A percentile compares a stretch with the other conserved stretches of the same genome.
Conservation (phyloP, 1,139 yeast genomes). For the Zygotorulaspora mrakii region DNA sequence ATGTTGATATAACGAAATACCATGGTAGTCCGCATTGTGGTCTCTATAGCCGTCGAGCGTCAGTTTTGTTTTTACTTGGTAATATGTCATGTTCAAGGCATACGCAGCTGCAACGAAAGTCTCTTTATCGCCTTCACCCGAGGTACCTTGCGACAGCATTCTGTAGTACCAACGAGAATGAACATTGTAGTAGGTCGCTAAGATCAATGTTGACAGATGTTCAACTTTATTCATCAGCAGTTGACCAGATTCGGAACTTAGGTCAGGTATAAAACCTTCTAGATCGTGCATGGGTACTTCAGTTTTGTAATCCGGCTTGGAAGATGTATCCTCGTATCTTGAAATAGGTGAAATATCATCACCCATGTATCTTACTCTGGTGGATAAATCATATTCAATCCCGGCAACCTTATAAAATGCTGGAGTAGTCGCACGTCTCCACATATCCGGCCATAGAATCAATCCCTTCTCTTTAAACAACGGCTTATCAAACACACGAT, state of each 20-base stretch:
- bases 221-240: constrained; percentile 48
- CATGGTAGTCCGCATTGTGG: constrained; percentile 33
- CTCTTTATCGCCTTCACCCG: constrained; percentile 64
- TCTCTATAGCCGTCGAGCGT: constrained; percentile 50
- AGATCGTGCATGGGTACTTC: constrained; percentile 48
- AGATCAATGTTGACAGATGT: constrained; percentile 49
- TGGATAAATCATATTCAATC: constrained; percentile 34
- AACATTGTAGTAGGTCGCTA: constrained; percentile 54
- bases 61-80: constrained; percentile 49
- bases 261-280: constrained; percentile 55
- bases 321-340: constrained; percentile 18
- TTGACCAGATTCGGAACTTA: constrained; percentile 61
- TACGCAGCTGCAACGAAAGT: constrained; percentile 61
- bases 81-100: constrained; percentile 46
- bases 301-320: constrained; percentile 11
- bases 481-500: constrained; percentile 44
- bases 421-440: constrained; percentile 64
- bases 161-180: constrained; percentile 53
- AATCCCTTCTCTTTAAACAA: constrained; percentile 38
- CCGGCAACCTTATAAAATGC: constrained; percentile 54
- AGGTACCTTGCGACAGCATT: constrained; percentile 53
- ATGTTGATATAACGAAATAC: constrained; percentile 45
- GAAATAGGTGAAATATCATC: constrained; percentile 30
- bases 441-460: constrained; percentile 69
- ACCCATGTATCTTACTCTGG: constrained; percentile 25